Base-by-base conservation (phyloP, 805 yeast species). In the Ogataea populi-albae region DNA sequence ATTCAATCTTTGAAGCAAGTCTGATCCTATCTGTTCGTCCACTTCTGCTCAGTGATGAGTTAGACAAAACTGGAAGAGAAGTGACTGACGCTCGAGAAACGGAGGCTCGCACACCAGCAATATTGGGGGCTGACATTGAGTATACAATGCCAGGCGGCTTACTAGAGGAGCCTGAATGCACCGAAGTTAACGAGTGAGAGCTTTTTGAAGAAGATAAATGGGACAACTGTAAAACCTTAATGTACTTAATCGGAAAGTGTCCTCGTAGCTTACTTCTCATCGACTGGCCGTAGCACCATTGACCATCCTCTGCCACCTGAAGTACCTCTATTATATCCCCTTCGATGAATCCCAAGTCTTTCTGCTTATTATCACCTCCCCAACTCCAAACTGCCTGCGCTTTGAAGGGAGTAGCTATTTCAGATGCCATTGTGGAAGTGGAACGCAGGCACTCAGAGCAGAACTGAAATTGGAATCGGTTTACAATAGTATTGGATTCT, bases 201-300 rank as follows among this genome's bases (percentile, higher is more conserved):
- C 52, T 54, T 21, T 37, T 35, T 24, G 50, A 43, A 4, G 59
- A 54, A 1, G 41, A 34, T 5, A 49, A 42, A 10, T 41, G 44
- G 5, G 36, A 40, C 7, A 50, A 26, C 48, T 71, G 73, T 32
- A 80, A 49, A 14, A 78, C 53, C 40, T 76, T 79, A 5, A 88
- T 97, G 55, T 81, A 89, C 51, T 89, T 91, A 25, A 81, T 72
- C 1, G 98, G 98, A 53, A 93, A 93, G 30, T 77, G 69, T 0
- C 98, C 98, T 24, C 78, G 76, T 48, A 86, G 77, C 43, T 79
- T 85, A 61, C 86, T 88, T 54, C 98, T 71, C 46, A 79, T 65
- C 37, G 91, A 71, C 42, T 72, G 68, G 2, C 98, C 98, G 50
- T 78, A 85, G 83, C 91, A 88, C 94, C 95, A 87, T 51, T 80